Evolutionary conservation across 495 filamentous ascomycete genomes (phyloP).

Genomic region (Lasiosphaeriaceae sp.): DNA sequence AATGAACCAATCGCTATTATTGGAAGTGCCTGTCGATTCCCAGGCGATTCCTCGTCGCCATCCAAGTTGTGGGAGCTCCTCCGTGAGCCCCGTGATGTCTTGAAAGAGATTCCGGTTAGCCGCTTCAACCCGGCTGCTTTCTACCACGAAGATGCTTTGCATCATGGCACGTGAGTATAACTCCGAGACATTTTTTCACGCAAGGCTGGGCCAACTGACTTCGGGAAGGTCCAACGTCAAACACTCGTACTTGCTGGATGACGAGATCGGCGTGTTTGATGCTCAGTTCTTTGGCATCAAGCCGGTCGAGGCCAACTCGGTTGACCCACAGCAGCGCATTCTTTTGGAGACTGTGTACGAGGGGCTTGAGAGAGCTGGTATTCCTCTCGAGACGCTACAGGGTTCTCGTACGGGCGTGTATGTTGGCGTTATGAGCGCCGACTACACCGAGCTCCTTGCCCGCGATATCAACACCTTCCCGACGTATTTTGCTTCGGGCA

Average conservation of each 20-base stretch:
- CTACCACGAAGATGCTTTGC: conserved; percentile 42
- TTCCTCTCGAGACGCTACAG: conserved; percentile 60
- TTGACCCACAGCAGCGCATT: conserved; percentile 66
- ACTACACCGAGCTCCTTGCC: conserved; percentile 23
- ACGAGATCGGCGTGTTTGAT: conserved; percentile 40
- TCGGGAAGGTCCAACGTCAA: conserved; percentile 17
- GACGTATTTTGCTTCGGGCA: conserved; percentile 44
- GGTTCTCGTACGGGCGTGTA: conserved; percentile 9
- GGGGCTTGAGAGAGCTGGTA: conserved; percentile 71
- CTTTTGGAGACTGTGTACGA: conserved; percentile 69
- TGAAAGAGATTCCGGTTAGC: conserved; percentile 2
- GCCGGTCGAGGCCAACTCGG: conserved; percentile 19
- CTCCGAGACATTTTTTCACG: no score
- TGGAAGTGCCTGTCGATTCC: conserved; percentile 21
- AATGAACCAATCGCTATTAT: conserved; percentile 27
- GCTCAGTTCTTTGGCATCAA: conserved; percentile 47
- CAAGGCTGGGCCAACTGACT: no score
- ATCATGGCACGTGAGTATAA: conserved; percentile 45
- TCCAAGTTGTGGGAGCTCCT: conserved; percentile 20
- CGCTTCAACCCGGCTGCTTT: conserved; percentile 15
- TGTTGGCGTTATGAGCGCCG: conserved; percentile 16
- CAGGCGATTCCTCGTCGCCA: conserved; percentile 12
- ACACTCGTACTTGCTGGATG: conserved; percentile 63
- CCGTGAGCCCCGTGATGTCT: conserved; percentile 6
- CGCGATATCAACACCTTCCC: conserved; percentile 17